Percentiles rank a stretch among this genome's conserved stretches.
These are phyloP conservation scores for Penicillium silybi DNA, from an alignment of 495 filamentous ascomycete species.

Conservation along the genomic window DNA sequence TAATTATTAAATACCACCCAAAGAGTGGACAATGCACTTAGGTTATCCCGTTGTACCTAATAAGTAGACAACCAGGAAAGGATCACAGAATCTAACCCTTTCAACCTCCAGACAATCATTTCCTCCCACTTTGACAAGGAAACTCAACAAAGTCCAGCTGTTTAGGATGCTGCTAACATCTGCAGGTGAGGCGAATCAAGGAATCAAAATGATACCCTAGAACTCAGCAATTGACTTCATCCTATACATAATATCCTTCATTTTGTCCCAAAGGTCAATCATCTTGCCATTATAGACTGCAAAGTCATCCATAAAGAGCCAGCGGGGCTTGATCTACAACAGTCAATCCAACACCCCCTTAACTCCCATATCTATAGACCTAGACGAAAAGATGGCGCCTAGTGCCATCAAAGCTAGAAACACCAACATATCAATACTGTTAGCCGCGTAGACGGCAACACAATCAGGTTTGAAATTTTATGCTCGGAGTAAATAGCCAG, in stretches of 20 bases:
- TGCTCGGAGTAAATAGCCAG: no score
- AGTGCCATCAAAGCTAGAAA: constrained; percentile 61
- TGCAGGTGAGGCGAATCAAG: constrained; percentile 53
- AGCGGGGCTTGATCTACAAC: constrained; percentile 66
- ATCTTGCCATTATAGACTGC: constrained; percentile 75
- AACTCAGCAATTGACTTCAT: constrained; percentile 58
- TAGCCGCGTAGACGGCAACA: constrained; percentile 65
- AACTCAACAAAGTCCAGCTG: constrained; percentile 49
- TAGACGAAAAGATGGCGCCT: constrained; percentile 67
- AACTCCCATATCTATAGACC: constrained; percentile 75
- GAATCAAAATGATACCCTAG: constrained; percentile 59
- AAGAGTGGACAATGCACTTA: constrained; percentile 72
- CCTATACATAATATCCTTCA: constrained; percentile 59
- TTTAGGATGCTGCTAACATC: constrained; percentile 55
- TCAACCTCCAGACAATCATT: constrained; percentile 48
- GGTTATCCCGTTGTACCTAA: constrained; percentile 76
- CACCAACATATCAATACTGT: constrained; percentile 68
- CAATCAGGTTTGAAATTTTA: no score
- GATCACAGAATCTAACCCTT: constrained; percentile 48
- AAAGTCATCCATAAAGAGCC: constrained; percentile 73
- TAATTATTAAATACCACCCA: constrained; percentile 20
- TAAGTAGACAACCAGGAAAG: constrained; percentile 72
- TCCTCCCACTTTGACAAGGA: constrained; percentile 43
- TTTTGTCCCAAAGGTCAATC: constrained; percentile 68
- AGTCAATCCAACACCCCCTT: constrained; percentile 72